Evolutionary conservation across 2,329 filamentous ascomycete species (phyloP).

Genomic region (Calonectria hongkongensis): DNA sequence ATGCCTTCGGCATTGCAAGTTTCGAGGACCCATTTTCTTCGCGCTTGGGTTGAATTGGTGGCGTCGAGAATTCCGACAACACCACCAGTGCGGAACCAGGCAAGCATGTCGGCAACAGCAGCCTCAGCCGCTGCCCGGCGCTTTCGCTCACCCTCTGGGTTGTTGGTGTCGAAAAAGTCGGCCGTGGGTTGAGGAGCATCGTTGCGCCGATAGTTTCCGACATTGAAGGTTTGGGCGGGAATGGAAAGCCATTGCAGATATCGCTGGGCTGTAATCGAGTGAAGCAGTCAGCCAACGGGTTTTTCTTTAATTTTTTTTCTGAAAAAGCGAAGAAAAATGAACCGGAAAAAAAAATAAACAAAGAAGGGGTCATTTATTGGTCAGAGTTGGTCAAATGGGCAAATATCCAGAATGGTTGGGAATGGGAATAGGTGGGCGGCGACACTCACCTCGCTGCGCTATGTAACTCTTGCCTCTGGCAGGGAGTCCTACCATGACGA

Average conservation of each 20-base stretch:
- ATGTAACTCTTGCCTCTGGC: conserved; percentile 98
- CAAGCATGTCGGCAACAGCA: conserved; percentile 93
- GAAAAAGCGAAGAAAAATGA: not conserved
- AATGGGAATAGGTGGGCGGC: conserved; percentile 17
- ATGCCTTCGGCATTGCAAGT: conserved; percentile 84
- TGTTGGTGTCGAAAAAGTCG: conserved; percentile 95
- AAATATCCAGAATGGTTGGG: not conserved
- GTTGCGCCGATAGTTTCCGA: conserved; percentile 94
- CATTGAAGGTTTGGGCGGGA: conserved; percentile 95
- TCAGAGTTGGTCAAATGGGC: not conserved
- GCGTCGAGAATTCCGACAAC: conserved; percentile 96
- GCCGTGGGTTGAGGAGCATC: conserved; percentile 93
- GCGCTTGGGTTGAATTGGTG: conserved; percentile 94
- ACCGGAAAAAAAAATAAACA: no score
- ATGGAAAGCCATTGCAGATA: conserved; percentile 99
- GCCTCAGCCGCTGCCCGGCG: conserved; percentile 92
- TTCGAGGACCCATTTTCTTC: conserved; percentile 93
- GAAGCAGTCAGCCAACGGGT: conserved; percentile 37
- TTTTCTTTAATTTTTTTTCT: not conserved
- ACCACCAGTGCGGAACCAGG: conserved; percentile 89
- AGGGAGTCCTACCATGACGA: conserved; percentile 98
- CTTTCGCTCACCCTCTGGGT: conserved; percentile 91
- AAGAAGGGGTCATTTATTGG: no score
- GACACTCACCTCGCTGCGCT: conserved; percentile 89
- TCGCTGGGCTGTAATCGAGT: conserved; percentile 79